These are phyloP conservation scores for Penicillium rolfsii DNA, from an alignment of 2,329 filamentous ascomycete genomes.

Conservation along the genomic window DNA sequence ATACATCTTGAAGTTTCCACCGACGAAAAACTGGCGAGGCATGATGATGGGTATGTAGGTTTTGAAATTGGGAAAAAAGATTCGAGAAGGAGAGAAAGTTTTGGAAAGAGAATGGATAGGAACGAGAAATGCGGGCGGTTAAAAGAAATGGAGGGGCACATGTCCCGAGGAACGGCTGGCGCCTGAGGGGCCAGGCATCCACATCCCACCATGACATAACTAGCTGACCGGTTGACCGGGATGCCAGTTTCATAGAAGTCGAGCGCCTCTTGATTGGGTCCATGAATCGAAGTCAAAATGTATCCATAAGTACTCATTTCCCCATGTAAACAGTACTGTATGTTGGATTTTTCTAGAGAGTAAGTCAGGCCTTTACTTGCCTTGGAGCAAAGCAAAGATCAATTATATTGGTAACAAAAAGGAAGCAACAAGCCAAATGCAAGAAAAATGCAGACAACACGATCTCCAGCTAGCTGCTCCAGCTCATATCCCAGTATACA, in stretches of 20 bases:
- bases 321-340: neutral
- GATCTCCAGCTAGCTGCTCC: neutral
- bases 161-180: slow-evolving; percentile 15
- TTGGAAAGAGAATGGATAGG: slow-evolving; percentile 14
- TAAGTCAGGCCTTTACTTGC: slow-evolving; percentile 1
- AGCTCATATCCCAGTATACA: neutral
- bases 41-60: slow-evolving; percentile 60
- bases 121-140: slow-evolving; percentile 18
- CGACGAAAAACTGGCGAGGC: slow-evolving; percentile 96
- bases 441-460: neutral
- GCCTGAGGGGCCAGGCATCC: slow-evolving; percentile 17
- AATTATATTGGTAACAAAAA: neutral
- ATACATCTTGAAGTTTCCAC: slow-evolving; percentile 99
- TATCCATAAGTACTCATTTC: neutral
- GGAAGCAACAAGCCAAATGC: neutral
- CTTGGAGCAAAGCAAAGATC: slow-evolving; percentile 7
- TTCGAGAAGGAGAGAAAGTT: slow-evolving; percentile 12
- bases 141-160: slow-evolving; percentile 30
- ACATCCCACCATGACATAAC: slow-evolving; percentile 19
- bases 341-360: neutral
- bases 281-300: neutral
- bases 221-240: slow-evolving; percentile 8
- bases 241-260: neutral
- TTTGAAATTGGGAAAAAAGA: slow-evolving; percentile 10
- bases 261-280: neutral